Evolutionary conservation across 1,284 basidiomycete genomes (phyloP), one percentile per base, ranked within the genome.

Genomic region (Cutaneotrichosporon dermatis): DNA sequence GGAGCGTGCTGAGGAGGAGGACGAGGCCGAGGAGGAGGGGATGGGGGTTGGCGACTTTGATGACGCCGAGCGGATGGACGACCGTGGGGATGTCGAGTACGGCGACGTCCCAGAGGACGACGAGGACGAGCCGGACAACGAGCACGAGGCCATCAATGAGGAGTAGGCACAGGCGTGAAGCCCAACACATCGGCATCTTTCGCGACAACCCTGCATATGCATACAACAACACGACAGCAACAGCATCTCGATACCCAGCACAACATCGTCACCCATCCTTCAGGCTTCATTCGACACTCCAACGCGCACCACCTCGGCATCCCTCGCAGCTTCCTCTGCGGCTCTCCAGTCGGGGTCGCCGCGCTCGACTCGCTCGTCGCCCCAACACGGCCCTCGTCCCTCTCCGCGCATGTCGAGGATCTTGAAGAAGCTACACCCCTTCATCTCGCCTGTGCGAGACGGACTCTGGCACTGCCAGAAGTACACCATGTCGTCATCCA

Each of bases 401-500:
- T 94, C 92, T 4, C 79, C 81, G 55, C 81, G 74, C 79, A 89
- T 84, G 75, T 94, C 86, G 82, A 95, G 82, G 15, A 88, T 79
- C 67, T 84, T 85, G 85, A 91, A 94, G 64, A 86, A 86, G 34
- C 84, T 83, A 69, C 92, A 96, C 0, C 87, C 88, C 75, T 92
- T 90, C 25, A 90, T 86, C n/a, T 90, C 86, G 59, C 90, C 75
- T 6, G 71, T 91, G 76, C 89, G 86, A 13, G 86, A 86, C 0
- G 87, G 87, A 9, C 85, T 87, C 70, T 89, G 88, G 69, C 92
- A 94, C 50, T 85, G 82, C 90, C 92, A 94, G 85, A 91, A 93
- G 71, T 89, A 92, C 51, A 82, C 81, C 73, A 79, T 78, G 55
- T 79, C 76, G 62, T 73, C 72, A 12, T 71, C 64, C 37, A 68